A percentile compares a stretch with the other conserved stretches of the same genome.
Evolutionary conservation across 371 early-diverging fungal species (phyloP).

Genomic region (Dinochytrium kinnereticum): DNA sequence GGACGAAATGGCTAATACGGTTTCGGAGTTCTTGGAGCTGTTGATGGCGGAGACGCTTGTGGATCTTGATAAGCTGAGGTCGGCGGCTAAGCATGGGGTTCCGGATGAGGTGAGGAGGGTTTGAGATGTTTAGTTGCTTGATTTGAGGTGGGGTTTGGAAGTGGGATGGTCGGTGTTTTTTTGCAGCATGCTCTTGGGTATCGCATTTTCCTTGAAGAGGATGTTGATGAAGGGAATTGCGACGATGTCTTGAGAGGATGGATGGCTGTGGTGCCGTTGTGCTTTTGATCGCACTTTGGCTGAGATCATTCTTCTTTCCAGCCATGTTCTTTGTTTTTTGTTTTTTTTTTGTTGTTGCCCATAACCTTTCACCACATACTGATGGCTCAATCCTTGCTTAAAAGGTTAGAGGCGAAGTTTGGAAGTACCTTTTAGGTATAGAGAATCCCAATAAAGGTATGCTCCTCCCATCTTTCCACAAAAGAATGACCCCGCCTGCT

Average conservation of each 20-base stretch:
- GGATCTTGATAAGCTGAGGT: conserved; percentile 82
- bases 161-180: too few relatives aligned
- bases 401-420: conserved; percentile 67
- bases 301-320: too few relatives aligned
- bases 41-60: conserved; percentile 87
- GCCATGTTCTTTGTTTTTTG: too few relatives aligned
- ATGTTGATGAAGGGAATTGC: too few relatives aligned
- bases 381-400: background rate
- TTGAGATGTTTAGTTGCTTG: too few relatives aligned
- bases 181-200: too few relatives aligned
- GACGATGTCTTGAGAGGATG: too few relatives aligned
- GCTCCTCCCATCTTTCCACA: conserved; percentile 31
- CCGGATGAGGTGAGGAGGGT: conserved; percentile 83
- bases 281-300: too few relatives aligned
- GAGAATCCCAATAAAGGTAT: conserved; percentile 86
- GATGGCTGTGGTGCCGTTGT: too few relatives aligned
- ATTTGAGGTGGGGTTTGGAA: too few relatives aligned
- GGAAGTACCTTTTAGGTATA: conserved; percentile 89
- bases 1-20: conserved; percentile 17
- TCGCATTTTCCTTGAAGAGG: too few relatives aligned
- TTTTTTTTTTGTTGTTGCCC: background rate
- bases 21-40: conserved; percentile 59
- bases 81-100: conserved; percentile 84
- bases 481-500: conserved; percentile 6
- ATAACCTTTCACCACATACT: background rate